Percentiles rank a stretch among this genome's conserved stretches.
Evolutionary conservation across 345 rosid species (phyloP).

Genomic region (Pugionium dolabratum): DNA sequence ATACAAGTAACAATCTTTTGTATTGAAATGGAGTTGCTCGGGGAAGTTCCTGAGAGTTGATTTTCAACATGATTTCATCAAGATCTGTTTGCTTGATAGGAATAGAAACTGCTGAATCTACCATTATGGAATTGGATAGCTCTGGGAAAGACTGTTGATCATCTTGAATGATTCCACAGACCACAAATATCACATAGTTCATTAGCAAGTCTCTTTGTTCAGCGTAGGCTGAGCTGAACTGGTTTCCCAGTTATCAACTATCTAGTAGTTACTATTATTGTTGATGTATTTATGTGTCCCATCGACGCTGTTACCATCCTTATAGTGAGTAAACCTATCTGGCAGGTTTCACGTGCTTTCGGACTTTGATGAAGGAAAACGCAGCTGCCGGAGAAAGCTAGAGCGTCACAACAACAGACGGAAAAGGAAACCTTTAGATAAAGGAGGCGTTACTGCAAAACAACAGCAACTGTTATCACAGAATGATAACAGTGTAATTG

Average conservation of each 20-base stretch:
- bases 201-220: conserved; percentile 18
- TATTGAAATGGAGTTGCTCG: conserved; percentile 3
- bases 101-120: conserved; percentile 18
- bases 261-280: conserved; percentile 2
- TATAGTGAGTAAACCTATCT: conserved; percentile 14
- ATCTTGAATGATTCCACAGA: conserved; percentile 14
- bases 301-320: conserved; percentile 2
- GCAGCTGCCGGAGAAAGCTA: conserved; percentile 90
- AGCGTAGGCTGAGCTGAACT: conserved; percentile 13
- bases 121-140: conserved; percentile 4
- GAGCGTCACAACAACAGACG: conserved; percentile 89
- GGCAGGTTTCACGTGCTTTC: conserved; percentile 79
- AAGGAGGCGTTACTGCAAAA: conserved; percentile 44
- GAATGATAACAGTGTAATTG: conserved; percentile 47
- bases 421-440: conserved; percentile 62
- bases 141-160: conserved; percentile 15
- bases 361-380: conserved; percentile 91
- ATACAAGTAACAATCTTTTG: not conserved
- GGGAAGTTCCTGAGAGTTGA: conserved; percentile 6
- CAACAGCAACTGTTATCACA: conserved; percentile 45
- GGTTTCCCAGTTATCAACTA: not conserved
- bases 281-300: too few species aligned
- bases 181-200: not conserved
- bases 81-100: conserved; percentile 23
- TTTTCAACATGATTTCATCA: not conserved